phyloP scores from a whole-genome alignment of 441 rosid species.

The Mallotus japonicus region DNA sequence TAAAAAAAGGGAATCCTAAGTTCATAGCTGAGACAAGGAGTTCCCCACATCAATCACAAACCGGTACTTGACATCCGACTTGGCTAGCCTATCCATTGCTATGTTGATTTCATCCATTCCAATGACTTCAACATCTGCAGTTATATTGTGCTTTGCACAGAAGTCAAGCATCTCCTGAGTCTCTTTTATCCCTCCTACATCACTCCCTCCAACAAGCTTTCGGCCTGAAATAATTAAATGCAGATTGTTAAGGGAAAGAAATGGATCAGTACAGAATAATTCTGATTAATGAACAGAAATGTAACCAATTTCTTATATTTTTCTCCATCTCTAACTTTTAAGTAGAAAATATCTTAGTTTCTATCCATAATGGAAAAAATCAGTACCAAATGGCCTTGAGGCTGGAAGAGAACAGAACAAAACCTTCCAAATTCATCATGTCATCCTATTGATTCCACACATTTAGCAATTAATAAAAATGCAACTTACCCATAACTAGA shows the following conservation, averaged over 20 bases:
- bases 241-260: no score
- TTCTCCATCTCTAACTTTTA: not conserved
- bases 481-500: constrained; percentile 53
- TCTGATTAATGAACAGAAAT: not conserved
- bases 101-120: constrained; percentile 56
- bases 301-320: not conserved
- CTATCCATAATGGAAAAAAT: not conserved
- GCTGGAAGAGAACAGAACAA: not conserved
- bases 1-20: not conserved
- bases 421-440: not conserved
- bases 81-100: constrained; percentile 73
- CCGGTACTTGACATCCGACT: constrained; percentile 70
- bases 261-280: not conserved
- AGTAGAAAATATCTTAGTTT: not conserved
- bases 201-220: constrained; percentile 75
- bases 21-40: constrained; percentile 35
- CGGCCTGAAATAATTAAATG: constrained; percentile 37
- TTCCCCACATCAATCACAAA: constrained; percentile 79
- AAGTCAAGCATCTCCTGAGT: constrained; percentile 88
- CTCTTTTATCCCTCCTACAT: constrained; percentile 73
- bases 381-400: not conserved
- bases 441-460: not conserved
- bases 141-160: constrained; percentile 65
- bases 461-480: not conserved
- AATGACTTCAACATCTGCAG: constrained; percentile 74